A percentile compares a stretch with the other conserved stretches of the same genome.
These are phyloP conservation scores for Obelidium mucronatum DNA, from an alignment of 192 early-diverging fungal species.

Conservation along the genomic window DNA sequence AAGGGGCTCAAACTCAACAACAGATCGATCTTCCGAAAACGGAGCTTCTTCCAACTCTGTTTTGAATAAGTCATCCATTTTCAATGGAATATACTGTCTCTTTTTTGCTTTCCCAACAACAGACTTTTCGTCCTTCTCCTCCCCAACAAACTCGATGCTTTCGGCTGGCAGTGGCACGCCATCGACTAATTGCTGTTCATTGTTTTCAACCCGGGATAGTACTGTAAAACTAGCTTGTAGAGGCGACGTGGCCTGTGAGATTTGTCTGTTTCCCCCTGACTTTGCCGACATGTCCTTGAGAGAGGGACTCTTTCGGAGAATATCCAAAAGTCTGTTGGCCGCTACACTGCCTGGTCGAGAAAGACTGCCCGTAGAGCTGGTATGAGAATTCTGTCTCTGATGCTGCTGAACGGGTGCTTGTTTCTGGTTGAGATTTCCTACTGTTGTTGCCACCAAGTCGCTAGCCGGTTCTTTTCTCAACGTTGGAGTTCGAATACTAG, in stretches of 20 bases:
- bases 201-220: not conserved
- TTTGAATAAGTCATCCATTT: slow-evolving; percentile 12
- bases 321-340: not conserved
- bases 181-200: not conserved
- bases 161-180: not conserved
- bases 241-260: not conserved
- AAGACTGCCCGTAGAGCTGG: no score
- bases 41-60: not conserved
- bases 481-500: not conserved
- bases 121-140: not conserved
- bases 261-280: not conserved
- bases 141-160: not conserved
- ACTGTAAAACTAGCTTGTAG: not conserved
- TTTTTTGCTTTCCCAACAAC: not conserved
- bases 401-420: not conserved
- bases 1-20: no score
- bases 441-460: not conserved
- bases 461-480: not conserved
- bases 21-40: not conserved
- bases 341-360: not conserved
- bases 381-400: no score
- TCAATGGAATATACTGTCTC: not conserved
- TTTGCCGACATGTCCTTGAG: not conserved
- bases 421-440: not conserved
- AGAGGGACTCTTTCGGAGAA: not conserved